Conservation (phyloP, 148 eudicot species). For the Chenopodium suecicum region DNA sequence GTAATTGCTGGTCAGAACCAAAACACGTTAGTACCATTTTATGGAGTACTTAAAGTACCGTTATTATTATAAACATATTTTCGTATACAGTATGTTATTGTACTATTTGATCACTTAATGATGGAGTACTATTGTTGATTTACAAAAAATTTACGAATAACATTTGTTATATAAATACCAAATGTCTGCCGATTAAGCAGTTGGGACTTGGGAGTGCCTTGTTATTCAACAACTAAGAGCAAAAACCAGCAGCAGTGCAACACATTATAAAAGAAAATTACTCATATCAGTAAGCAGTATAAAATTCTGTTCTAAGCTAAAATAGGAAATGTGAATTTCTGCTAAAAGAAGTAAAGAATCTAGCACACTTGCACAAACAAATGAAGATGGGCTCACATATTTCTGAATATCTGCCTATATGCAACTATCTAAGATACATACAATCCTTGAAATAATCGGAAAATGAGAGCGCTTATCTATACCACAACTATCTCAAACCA, state of each 20-base stretch:
- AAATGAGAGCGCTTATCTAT: constrained; percentile 19
- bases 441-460: background rate
- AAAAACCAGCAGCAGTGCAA: background rate
- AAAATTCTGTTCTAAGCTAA: background rate
- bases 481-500: constrained; percentile 19
- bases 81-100: too few relatives aligned
- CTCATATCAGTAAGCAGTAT: background rate
- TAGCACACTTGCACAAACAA: background rate
- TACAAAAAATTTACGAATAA: too few relatives aligned
- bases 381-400: background rate
- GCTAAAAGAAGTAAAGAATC: background rate
- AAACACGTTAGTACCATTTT: too few relatives aligned
- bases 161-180: too few relatives aligned
- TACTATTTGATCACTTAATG: too few relatives aligned
- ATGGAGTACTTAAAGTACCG: too few relatives aligned
- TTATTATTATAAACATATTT: too few relatives aligned
- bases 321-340: background rate
- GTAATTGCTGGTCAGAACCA: too few relatives aligned
- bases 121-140: too few relatives aligned
- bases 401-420: background rate
- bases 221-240: background rate
- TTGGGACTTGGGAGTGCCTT: background rate
- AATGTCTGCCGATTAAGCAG: too few relatives aligned
- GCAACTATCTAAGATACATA: constrained; percentile 17
- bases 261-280: background rate